Conservation (phyloP, 2,329 filamentous ascomycete genomes). For the Hypoxylon sp. region DNA sequence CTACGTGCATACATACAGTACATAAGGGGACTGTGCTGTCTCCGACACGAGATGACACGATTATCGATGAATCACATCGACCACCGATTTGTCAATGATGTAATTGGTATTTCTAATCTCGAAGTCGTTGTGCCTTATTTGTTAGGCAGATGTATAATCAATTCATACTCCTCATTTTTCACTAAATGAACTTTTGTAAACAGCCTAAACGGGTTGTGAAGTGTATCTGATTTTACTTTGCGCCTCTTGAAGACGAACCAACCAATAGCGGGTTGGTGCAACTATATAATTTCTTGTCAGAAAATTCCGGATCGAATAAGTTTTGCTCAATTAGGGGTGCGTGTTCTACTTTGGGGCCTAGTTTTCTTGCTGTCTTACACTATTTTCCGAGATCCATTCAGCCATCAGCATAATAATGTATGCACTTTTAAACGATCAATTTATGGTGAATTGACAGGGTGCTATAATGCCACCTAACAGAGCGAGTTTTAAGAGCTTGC, state of each 20-base stretch:
- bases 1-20: too few species aligned
- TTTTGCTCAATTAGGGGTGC: slow-evolving; percentile 10
- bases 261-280: slow-evolving; percentile 10
- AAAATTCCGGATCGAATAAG: slow-evolving; percentile 8
- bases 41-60: too few species aligned
- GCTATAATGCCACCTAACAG: too few species aligned
- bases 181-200: slow-evolving; percentile 23
- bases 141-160: slow-evolving; percentile 15
- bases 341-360: slow-evolving; percentile 1
- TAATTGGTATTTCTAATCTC: slow-evolving; percentile 8
- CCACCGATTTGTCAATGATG: slow-evolving; percentile 6
- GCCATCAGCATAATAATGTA: too few species aligned
- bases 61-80: slow-evolving; percentile 3
- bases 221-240: too few species aligned
- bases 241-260: too few species aligned
- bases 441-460: neutral
- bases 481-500: too few species aligned
- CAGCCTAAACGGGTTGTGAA: too few species aligned
- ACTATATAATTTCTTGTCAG: slow-evolving; percentile 18
- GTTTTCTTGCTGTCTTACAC: slow-evolving; percentile 25
- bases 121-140: too few species aligned
- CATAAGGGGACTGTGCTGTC: too few species aligned
- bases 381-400: slow-evolving; percentile 21
- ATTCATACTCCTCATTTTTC: slow-evolving; percentile 12
- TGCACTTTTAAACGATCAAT: too few species aligned